phyloP scores from a whole-genome alignment of 345 rosid genomes.

The Brassica carinata region DNA sequence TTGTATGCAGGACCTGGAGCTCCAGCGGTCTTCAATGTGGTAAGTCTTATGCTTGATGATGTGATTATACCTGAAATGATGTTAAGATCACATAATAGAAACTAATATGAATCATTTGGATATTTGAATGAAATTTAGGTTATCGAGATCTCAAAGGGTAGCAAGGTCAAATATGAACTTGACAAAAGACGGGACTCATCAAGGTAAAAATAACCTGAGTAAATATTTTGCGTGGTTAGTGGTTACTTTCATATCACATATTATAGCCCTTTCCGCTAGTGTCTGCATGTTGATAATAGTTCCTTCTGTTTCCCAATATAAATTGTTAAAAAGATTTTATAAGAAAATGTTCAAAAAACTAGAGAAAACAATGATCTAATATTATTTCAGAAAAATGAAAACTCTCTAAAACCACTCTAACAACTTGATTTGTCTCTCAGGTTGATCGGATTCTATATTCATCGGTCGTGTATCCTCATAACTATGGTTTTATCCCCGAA shows the following conservation, averaged over 20 bases:
- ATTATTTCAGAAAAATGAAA: background rate
- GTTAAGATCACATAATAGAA: background rate
- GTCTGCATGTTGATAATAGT: background rate
- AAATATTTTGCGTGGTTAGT: background rate
- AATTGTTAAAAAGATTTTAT: background rate
- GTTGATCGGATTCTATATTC: conserved; percentile 93
- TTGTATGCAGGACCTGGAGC: conserved; percentile 82
- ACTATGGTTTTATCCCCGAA: conserved; percentile 95
- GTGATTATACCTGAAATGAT: background rate
- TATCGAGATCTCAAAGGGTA: conserved; percentile 93
- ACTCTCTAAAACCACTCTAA: background rate
- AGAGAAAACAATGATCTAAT: background rate
- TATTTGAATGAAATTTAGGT: conserved; percentile 52
- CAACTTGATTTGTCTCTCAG: conserved; percentile 42
- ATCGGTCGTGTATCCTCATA: conserved; percentile 99
- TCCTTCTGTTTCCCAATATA: background rate
- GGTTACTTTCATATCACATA: background rate
- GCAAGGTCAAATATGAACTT: conserved; percentile 98
- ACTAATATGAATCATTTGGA: background rate
- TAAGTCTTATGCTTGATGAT: conserved; percentile 41
- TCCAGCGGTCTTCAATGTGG: conserved; percentile 78
- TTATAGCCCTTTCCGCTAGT: background rate
- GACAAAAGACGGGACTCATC: conserved; percentile 96
- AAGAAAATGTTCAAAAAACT: background rate
- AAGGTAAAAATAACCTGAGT: conserved; percentile 53